Evolutionary conservation across 2,329 filamentous ascomycete genomes (phyloP).

Genomic region (Ciborinia camelliae): DNA sequence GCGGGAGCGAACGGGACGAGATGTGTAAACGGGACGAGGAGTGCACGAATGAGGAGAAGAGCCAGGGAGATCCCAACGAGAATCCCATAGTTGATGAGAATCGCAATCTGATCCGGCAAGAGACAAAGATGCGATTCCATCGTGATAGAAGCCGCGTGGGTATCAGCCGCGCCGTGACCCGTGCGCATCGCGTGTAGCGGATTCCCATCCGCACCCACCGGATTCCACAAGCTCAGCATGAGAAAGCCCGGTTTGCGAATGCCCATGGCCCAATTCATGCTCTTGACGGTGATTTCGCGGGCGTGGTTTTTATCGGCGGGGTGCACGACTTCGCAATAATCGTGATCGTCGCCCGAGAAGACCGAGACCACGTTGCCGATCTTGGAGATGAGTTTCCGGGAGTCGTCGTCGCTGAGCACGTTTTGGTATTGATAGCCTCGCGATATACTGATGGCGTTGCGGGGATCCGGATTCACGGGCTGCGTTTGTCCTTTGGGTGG

Average conservation of each 20-base stretch:
- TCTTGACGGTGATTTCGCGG: conserved; percentile 90
- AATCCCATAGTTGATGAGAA: conserved; percentile 74
- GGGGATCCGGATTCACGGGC: conserved; percentile 58
- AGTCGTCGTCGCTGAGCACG: conserved; percentile 75
- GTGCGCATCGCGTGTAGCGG: conserved; percentile 40
- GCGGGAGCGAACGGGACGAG: conserved; percentile 38
- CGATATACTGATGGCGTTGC: conserved; percentile 73
- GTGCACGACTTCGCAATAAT: conserved; percentile 91
- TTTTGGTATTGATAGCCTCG: conserved; percentile 96
- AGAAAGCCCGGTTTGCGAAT: conserved; percentile 83
- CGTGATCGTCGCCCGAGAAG: conserved; percentile 96
- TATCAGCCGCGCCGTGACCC: conserved; percentile 35
- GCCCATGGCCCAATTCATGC: conserved; percentile 94
- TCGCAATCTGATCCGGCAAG: conserved; percentile 80
- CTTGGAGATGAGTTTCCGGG: conserved; percentile 69
- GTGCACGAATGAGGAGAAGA: conserved; percentile 50
- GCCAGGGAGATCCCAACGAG: conserved; percentile 55
- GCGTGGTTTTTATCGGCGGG: conserved; percentile 55
- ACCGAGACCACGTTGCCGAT: conserved; percentile 80
- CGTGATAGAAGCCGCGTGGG: conserved; percentile 52
- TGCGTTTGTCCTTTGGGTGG: conserved; percentile 55
- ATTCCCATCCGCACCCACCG: conserved; percentile 61
- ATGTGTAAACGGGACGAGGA: conserved; percentile 54
- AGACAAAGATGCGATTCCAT: conserved; percentile 88
- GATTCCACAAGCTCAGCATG: conserved; percentile 89